These are phyloP conservation scores for Trichoderma atrobrunneum DNA, from an alignment of 2,329 filamentous ascomycete genomes.

Conservation along the genomic window DNA sequence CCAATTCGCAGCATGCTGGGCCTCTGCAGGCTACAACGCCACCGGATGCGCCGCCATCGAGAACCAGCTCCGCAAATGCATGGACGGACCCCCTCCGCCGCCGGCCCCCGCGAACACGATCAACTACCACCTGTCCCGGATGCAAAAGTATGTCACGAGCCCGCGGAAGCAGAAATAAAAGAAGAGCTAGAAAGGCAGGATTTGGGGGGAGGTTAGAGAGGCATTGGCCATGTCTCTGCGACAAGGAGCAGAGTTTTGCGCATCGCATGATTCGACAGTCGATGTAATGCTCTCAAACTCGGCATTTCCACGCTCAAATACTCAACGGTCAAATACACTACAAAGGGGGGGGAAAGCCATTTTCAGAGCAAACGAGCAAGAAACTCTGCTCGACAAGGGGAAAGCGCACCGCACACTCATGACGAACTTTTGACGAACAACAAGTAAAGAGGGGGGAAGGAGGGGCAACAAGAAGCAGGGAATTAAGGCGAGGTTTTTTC, in stretches of 20 bases:
- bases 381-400: not conserved
- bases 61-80: constrained; percentile 62
- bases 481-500: not conserved
- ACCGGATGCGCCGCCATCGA: constrained; percentile 59
- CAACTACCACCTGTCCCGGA: constrained; percentile 88
- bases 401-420: not conserved
- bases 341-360: fast-evolving
- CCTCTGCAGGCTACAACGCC: constrained; percentile 68
- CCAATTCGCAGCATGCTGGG: constrained; percentile 68
- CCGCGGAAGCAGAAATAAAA: constrained; percentile 36
- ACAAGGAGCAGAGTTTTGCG: not conserved
- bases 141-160: constrained; percentile 64
- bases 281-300: not conserved
- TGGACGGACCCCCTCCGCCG: constrained; percentile 69
- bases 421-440: not conserved
- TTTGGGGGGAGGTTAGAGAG: not conserved
- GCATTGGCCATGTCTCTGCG: not conserved
- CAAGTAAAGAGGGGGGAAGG: not conserved
- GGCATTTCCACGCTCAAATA: not conserved
- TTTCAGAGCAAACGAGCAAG: not conserved
- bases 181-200: not conserved
- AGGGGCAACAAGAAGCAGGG: not conserved
- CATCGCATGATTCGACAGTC: not conserved
- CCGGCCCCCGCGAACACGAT: constrained; percentile 66
- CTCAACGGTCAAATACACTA: not conserved